These are phyloP conservation scores for Clathrospora elynae DNA, from an alignment of 2,329 filamentous ascomycete species.

Conservation along the genomic window DNA sequence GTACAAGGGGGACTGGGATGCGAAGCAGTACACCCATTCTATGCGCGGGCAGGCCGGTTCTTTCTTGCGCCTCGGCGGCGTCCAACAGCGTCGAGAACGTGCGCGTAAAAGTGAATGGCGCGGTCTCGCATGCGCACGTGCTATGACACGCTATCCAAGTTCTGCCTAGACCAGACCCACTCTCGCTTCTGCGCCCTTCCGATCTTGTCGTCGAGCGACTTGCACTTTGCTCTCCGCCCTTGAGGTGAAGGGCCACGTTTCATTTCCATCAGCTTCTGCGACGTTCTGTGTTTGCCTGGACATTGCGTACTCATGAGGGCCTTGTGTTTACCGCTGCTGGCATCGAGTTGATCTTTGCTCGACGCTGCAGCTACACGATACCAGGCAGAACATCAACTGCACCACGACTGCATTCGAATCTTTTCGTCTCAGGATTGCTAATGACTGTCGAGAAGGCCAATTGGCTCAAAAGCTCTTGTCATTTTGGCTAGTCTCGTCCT, in stretches of 20 bases:
- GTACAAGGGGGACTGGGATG: neutral
- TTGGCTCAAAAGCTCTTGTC: slow-evolving; percentile 2
- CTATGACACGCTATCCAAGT: slow-evolving; percentile 12
- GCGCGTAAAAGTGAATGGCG: slow-evolving; percentile 24
- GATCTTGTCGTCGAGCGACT: slow-evolving; percentile 18
- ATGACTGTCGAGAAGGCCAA: slow-evolving; percentile 3
- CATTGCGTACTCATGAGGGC: slow-evolving; percentile 33
- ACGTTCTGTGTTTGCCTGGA: slow-evolving; percentile 34
- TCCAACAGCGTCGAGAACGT: slow-evolving; percentile 13
- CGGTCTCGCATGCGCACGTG: slow-evolving; percentile 29
- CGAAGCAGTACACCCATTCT: slow-evolving; percentile 5
- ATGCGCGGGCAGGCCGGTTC: neutral
- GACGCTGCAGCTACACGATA: slow-evolving; percentile 24
- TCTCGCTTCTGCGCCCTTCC: slow-evolving; percentile 37
- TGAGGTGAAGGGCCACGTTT: slow-evolving; percentile 35
- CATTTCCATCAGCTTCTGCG: slow-evolving; percentile 38
- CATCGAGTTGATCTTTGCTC: slow-evolving; percentile 29
- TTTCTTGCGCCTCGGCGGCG: slow-evolving; percentile 3
- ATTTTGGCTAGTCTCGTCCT: neutral
- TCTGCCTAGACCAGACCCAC: slow-evolving; percentile 24
- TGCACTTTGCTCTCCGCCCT: slow-evolving; percentile 21
- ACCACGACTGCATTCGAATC: slow-evolving; percentile 2
- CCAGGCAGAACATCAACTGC: slow-evolving; percentile 17
- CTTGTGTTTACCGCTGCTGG: slow-evolving; percentile 23
- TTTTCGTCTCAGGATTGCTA: slow-evolving; percentile 2